A percentile compares a stretch with the other conserved stretches of the same genome.
Conservation (phyloP, 1,139 yeast genomes). For the Candida glucosophila region DNA sequence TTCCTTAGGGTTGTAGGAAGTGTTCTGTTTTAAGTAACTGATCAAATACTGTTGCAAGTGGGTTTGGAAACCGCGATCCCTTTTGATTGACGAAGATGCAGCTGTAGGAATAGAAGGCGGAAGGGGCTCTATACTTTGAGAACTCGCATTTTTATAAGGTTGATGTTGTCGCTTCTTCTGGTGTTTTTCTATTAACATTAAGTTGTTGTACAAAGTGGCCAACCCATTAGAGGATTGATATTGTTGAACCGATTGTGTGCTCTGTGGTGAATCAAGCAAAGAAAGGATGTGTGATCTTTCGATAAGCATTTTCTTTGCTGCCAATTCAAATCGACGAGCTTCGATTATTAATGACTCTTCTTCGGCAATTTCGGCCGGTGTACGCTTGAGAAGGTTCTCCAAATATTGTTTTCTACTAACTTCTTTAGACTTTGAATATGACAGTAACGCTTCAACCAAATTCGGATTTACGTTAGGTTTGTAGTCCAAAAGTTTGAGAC, state of each 20-base stretch:
- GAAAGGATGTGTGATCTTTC: conserved; percentile 78
- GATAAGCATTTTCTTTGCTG: conserved; percentile 79
- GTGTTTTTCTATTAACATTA: conserved; percentile 69
- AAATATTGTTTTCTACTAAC: conserved; percentile 72
- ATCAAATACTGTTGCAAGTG: conserved; percentile 39
- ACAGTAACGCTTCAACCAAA: conserved; percentile 38
- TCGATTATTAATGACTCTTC: conserved; percentile 92
- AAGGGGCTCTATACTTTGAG: conserved; percentile 33
- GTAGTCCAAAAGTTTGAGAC: conserved; percentile 30
- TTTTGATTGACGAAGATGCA: conserved; percentile 43
- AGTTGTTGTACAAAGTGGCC: conserved; percentile 72
- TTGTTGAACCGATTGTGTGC: conserved; percentile 68
- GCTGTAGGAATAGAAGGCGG: conserved; percentile 54
- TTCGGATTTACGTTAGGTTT: conserved; percentile 41
- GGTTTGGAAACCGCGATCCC: conserved; percentile 45
- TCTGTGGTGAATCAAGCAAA: conserved; percentile 80
- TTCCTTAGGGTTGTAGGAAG: conserved; percentile 21
- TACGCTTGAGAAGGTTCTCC: conserved; percentile 65
- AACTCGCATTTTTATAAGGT: conserved; percentile 33
- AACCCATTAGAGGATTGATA: conserved; percentile 84
- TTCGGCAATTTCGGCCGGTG: conserved; percentile 96
- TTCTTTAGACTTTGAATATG: conserved; percentile 64
- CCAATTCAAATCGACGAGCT: conserved; percentile 85
- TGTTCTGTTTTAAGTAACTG: conserved; percentile 30
- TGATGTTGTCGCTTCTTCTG: conserved; percentile 36